Percentiles rank a stretch among this genome's conserved stretches.
These are phyloP conservation scores for Leccinum disarticulatum DNA, from an alignment of 768 basidiomycete species.

Conservation along the genomic window DNA sequence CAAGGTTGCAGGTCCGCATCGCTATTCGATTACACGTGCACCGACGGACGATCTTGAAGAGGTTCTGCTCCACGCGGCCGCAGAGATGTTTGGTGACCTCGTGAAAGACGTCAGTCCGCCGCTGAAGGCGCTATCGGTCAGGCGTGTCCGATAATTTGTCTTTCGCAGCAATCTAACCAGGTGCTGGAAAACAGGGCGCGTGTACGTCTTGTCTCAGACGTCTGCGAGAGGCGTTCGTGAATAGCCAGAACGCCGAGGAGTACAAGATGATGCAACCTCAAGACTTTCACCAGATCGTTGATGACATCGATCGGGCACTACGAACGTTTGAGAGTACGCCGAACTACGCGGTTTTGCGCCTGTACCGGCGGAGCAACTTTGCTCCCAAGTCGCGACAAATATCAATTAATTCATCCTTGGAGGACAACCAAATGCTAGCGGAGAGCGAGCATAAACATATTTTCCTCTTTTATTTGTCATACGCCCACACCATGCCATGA, in stretches of 20 bases:
- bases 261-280: constrained; percentile 45
- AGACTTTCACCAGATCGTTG: constrained; percentile 65
- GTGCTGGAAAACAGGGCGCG: constrained; percentile 44
- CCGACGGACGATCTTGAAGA: constrained; percentile 44
- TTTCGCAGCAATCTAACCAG: not conserved
- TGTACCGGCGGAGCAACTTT: constrained; percentile 59
- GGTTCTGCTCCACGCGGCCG: constrained; percentile 47
- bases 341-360: constrained; percentile 75
- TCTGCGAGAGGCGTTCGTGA: constrained; percentile 63
- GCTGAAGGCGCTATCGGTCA: constrained; percentile 68
- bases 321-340: constrained; percentile 79
- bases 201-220: constrained; percentile 60
- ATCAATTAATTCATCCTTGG: constrained; percentile 16
- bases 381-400: constrained; percentile 9
- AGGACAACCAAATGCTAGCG: constrained; percentile 38
- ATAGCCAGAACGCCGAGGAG: constrained; percentile 32
- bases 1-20: constrained; percentile 17
- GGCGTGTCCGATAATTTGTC: constrained; percentile 21
- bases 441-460: constrained; percentile 75
- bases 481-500: no score
- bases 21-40: constrained; percentile 34
- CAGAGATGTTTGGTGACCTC: constrained; percentile 73
- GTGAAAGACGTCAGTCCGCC: constrained; percentile 81
- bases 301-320: constrained; percentile 66
- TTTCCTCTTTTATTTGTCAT: constrained; percentile 88